These are phyloP conservation scores for Penicillium mononematosum DNA, from an alignment of 495 filamentous ascomycete genomes.

Conservation along the genomic window DNA sequence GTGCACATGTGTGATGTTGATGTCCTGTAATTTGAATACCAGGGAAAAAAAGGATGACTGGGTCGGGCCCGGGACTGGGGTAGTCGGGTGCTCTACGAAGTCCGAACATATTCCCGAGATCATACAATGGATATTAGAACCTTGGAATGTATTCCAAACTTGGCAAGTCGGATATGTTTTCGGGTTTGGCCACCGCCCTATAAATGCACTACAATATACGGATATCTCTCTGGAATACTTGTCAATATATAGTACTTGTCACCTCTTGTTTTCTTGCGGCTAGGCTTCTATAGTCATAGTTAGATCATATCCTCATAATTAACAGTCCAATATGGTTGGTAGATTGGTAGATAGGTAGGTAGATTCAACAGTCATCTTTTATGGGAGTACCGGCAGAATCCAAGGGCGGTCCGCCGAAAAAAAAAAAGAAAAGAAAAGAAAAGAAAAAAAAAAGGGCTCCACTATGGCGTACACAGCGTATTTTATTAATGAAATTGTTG, in stretches of 20 bases:
- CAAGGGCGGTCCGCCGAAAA: neutral
- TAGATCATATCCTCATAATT: too few relatives aligned
- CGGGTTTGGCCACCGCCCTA: neutral
- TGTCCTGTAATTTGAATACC: neutral
- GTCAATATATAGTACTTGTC: too few relatives aligned
- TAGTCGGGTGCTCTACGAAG: neutral
- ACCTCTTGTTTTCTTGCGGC: too few relatives aligned
- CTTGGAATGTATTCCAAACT: neutral
- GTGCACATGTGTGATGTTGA: too few relatives aligned
- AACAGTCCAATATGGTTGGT: too few relatives aligned
- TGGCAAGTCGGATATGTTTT: neutral
- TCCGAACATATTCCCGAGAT: neutral
- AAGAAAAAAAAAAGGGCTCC: neutral
- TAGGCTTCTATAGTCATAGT: too few relatives aligned
- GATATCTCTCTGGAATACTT: neutral
- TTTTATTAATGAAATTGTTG: neutral
- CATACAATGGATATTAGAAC: neutral
- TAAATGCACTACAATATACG: neutral
- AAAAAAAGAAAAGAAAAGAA: too few relatives aligned
- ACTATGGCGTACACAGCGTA: neutral
- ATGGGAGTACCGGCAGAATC: neutral
- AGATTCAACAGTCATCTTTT: too few relatives aligned
- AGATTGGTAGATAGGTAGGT: too few relatives aligned
- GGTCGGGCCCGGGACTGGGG: neutral
- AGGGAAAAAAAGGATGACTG: neutral